phyloP scores from a whole-genome alignment of 176 grass and related monocot genomes.

The Avena insularis region DNA sequence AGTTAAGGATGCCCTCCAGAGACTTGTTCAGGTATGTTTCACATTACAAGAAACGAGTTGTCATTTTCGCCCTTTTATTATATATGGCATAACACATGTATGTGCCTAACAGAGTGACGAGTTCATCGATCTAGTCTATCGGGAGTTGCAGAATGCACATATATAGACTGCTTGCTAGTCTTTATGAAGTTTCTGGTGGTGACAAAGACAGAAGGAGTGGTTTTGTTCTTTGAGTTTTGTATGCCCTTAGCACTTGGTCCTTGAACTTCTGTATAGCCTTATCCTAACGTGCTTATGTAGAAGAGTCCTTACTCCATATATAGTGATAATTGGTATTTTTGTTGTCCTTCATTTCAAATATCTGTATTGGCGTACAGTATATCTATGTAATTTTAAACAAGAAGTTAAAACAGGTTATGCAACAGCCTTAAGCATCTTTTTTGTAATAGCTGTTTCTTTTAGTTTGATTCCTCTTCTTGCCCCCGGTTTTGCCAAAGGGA shows the following conservation, averaged over 20 bases:
- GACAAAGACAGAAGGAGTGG: conserved; percentile 14
- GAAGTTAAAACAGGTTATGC: conserved; percentile 13
- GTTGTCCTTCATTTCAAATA: background rate
- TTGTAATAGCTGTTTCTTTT: conserved; percentile 6
- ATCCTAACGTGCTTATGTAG: conserved; percentile 38
- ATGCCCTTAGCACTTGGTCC: conserved; percentile 37
- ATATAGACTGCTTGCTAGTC: conserved; percentile 25
- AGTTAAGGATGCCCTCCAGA: conserved; percentile 68
- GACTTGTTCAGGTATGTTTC: conserved; percentile 75
- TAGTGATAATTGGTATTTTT: conserved; percentile 30
- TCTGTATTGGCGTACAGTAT: conserved; percentile 32
- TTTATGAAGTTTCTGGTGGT: conserved; percentile 7
- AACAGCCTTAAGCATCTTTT: background rate
- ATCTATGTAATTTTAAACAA: conserved; percentile 25
- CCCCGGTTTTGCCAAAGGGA: background rate
- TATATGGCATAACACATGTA: conserved; percentile 11
- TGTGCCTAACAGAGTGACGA: conserved; percentile 58
- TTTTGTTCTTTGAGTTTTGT: conserved; percentile 33
- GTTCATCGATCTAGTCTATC: conserved; percentile 74
- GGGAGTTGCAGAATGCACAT: conserved; percentile 67
- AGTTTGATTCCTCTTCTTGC: background rate
- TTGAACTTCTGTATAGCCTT: conserved; percentile 49
- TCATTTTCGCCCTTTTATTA: background rate
- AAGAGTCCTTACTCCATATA: conserved; percentile 34
- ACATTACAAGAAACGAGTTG: background rate